These are phyloP conservation scores for Ganoderma meredithae DNA, from an alignment of 1,284 basidiomycete genomes.

Conservation along the genomic window DNA sequence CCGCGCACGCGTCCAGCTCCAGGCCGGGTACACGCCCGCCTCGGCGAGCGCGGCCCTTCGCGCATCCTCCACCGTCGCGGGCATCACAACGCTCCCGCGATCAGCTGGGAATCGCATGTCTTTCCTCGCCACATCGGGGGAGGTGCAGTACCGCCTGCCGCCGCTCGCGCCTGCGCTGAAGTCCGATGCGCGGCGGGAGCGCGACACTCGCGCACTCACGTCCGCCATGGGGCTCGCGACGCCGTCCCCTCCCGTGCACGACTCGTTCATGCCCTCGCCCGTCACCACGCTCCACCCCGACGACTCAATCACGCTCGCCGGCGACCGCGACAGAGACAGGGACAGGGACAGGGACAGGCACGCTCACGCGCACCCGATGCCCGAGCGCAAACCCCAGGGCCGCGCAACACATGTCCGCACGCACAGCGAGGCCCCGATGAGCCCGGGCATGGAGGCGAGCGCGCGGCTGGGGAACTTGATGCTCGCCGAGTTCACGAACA, in stretches of 20 bases:
- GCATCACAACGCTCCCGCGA: constrained; percentile 25
- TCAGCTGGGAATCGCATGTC: constrained; percentile 23
- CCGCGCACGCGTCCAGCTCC: constrained; percentile 59
- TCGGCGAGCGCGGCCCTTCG: constrained; percentile 59
- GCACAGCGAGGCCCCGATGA: constrained; percentile 38
- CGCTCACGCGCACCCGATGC: not conserved
- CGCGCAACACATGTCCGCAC: constrained; percentile 22
- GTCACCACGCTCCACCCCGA: constrained; percentile 73
- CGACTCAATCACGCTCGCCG: constrained; percentile 70
- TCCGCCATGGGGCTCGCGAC: constrained; percentile 59
- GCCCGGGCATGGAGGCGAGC: constrained; percentile 48
- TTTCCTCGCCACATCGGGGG: constrained; percentile 42
- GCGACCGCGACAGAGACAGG: constrained; percentile 42
- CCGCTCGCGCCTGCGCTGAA: constrained; percentile 47
- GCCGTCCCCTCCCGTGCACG: constrained; percentile 44
- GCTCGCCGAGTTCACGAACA: constrained; percentile 61
- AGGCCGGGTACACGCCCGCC: constrained; percentile 61
- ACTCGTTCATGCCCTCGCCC: constrained; percentile 40
- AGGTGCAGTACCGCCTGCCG: constrained; percentile 39
- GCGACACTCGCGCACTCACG: constrained; percentile 59
- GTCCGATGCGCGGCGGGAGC: constrained; percentile 52
- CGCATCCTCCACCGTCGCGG: constrained; percentile 43
- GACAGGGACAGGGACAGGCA: not conserved
- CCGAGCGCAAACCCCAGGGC: not conserved
- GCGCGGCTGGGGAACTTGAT: constrained; percentile 65